Evolutionary conservation across 352 stramenopile genomes (phyloP).

Genomic region (Globisporangium cylindrosporum): DNA sequence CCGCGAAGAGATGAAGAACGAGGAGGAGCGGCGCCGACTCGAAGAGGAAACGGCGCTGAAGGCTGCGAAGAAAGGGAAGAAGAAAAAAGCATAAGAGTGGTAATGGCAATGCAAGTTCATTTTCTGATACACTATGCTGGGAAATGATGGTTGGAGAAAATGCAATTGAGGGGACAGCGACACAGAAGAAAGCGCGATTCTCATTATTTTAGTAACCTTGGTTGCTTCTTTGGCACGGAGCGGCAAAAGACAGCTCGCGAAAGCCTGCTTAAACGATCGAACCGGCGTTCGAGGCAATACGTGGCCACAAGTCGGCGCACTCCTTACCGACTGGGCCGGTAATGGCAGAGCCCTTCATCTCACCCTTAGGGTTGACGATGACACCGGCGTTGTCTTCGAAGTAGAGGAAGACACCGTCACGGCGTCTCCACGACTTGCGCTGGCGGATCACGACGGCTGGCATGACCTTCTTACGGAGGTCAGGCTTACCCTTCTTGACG

Average conservation of each 20-base stretch:
- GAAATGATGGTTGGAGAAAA: neutral
- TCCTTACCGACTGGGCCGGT: conserved; percentile 99
- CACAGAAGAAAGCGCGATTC: conserved; percentile 28
- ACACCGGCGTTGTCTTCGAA: conserved; percentile 99
- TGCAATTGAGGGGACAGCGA: conserved; percentile 7
- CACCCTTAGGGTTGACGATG: conserved; percentile 99
- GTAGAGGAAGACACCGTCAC: conserved; percentile 99
- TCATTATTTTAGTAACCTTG: conserved; percentile 19
- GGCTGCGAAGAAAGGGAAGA: conserved; percentile 78
- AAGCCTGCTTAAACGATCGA: conserved; percentile 97
- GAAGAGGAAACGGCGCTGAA: conserved; percentile 73
- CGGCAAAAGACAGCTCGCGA: neutral
- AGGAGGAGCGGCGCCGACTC: conserved; percentile 70
- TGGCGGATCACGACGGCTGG: conserved; percentile 99
- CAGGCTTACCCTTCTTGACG: conserved; percentile 99
- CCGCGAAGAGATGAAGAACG: conserved; percentile 69
- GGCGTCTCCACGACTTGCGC: conserved; percentile 99
- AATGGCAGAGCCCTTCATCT: conserved; percentile 99
- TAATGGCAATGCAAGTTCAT: conserved; percentile 8
- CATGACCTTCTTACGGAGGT: conserved; percentile 99
- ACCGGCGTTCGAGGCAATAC: conserved; percentile 99
- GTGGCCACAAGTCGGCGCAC: conserved; percentile 99
- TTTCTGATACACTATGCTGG: neutral
- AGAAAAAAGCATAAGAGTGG: conserved; percentile 54
- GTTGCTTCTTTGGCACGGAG: neutral